Evolutionary conservation across 805 yeast genomes (phyloP), one percentile per base, ranked within the genome.

Genomic region (Ogataea kodamae): DNA sequence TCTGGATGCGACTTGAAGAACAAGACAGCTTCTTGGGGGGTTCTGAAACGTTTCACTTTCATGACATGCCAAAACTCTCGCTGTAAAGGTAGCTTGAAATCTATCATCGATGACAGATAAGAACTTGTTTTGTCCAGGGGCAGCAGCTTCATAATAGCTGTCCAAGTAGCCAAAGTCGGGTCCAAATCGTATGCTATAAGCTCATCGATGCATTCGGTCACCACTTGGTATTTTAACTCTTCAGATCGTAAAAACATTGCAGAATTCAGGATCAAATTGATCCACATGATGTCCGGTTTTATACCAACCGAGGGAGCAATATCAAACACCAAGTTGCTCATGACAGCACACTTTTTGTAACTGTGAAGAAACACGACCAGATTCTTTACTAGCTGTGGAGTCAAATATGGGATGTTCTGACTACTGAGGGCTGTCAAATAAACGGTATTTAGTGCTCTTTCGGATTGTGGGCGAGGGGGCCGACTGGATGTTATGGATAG

Each of bases 161-260:
- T 23, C 48, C 45, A 43, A 4, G 48, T 37, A 3, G 40, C 31
- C 18, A 41, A 21, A 3, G 44, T 43, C 15, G 48, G 48, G 2
- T 21, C 27, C 13, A 43, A 29, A 12, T 37, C 35, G 14, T 22
- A 26, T 10, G 30, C 24, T 9, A 39, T 31, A 9, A 43, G 27
- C 26, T 34, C 23, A 18, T 39, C 34, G 8, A 43, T 25, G 12
- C 25, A 19, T 6, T 12, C 9, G 7, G 9, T 26, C 19, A 33
- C 14, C 8, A 14, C 10, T 9, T 7, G 4, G 5, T 16, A 11
- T 22, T 14, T 26, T 16, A 12, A 17, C n/a, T n/a, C n/a, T 3
- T 27, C 13, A 1, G 4, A 6, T 7, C n/a, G 13, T 9, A 27
- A 5, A 27, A 25, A 22, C 5, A 6, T 17, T 5, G 30, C 25